Percentiles rank a stretch among this genome's conserved stretches.
phyloP scores from a whole-genome alignment of 345 rosid species.

The Citrus trifoliata region DNA sequence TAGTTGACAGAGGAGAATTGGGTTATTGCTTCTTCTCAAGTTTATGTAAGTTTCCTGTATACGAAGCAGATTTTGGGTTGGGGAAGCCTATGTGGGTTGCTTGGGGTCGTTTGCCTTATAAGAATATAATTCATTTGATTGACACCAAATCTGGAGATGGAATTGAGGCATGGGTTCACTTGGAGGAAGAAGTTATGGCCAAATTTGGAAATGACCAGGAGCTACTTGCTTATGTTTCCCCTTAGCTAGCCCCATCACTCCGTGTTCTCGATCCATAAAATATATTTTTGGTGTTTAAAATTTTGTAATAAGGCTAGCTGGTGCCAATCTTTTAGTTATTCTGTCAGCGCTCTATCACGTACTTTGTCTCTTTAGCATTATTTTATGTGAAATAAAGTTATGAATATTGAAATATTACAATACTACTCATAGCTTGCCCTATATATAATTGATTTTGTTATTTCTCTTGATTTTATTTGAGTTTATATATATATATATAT shows the following conservation, averaged over 20 bases:
- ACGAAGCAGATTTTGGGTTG: slow-evolving; percentile 39
- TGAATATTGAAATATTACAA: too few relatives aligned
- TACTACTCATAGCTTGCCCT: too few relatives aligned
- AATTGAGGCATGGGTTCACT: slow-evolving; percentile 22
- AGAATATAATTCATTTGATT: slow-evolving; percentile 19
- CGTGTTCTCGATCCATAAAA: too few relatives aligned
- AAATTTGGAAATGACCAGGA: slow-evolving; percentile 25
- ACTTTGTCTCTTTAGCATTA: too few relatives aligned
- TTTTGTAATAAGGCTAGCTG: too few relatives aligned
- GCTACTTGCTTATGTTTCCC: slow-evolving; percentile 7
- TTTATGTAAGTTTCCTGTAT: slow-evolving; percentile 33
- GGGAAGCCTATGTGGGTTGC: slow-evolving; percentile 32
- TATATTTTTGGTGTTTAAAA: too few relatives aligned
- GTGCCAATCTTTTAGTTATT: too few relatives aligned
- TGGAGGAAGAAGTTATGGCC: slow-evolving; percentile 29
- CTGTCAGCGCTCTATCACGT: too few relatives aligned
- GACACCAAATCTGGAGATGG: slow-evolving; percentile 28
- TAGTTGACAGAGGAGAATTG: slow-evolving; percentile 17
- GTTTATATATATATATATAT: too few relatives aligned
- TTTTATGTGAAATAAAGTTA: too few relatives aligned
- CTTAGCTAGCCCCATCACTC: background rate
- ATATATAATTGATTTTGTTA: too few relatives aligned
- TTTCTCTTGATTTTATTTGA: too few relatives aligned
- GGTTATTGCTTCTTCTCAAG: slow-evolving; percentile 26
- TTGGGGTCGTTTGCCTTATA: background rate